phyloP scores from a whole-genome alignment of 1,139 yeast species.

The Debaryomyces fabryi region DNA sequence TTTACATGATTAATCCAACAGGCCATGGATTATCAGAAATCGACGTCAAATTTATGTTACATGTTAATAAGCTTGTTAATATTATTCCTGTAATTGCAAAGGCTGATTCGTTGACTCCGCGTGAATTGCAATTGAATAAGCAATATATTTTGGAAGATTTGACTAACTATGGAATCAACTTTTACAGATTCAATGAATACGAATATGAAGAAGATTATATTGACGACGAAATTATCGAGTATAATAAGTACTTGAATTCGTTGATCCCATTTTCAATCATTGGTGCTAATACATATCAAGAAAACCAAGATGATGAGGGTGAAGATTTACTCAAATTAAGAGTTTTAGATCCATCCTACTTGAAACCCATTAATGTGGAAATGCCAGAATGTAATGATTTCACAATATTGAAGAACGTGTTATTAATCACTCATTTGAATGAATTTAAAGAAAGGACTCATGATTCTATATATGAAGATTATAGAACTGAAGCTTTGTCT shows the following conservation, averaged over 20 bases:
- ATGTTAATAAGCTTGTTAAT: constrained; percentile 46
- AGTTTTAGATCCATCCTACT: constrained; percentile 36
- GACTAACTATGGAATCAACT: constrained; percentile 41
- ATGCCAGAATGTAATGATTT: constrained; percentile 65
- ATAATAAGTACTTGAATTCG: constrained; percentile 48
- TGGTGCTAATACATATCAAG: constrained; percentile 48
- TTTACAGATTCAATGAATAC: constrained; percentile 51
- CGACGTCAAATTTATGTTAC: constrained; percentile 44
- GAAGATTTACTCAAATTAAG: constrained; percentile 44
- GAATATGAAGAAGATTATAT: constrained; percentile 51
- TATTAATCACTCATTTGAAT: constrained; percentile 76
- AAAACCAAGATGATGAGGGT: constrained; percentile 37
- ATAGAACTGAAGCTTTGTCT: constrained; percentile 67
- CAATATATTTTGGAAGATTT: constrained; percentile 47
- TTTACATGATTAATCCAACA: constrained; percentile 52
- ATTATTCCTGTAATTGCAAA: constrained; percentile 47
- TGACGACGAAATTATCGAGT: constrained; percentile 53
- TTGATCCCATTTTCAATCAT: constrained; percentile 46
- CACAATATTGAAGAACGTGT: constrained; percentile 62
- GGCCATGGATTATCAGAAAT: constrained; percentile 50
- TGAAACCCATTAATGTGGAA: constrained; percentile 52
- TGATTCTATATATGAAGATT: constrained; percentile 65
- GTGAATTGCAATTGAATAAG: constrained; percentile 41
- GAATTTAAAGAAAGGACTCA: constrained; percentile 75
- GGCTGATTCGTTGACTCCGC: constrained; percentile 44